Base-by-base conservation (phyloP, 2,329 filamentous ascomycete genomes). In the Ophiostoma ulmi region DNA sequence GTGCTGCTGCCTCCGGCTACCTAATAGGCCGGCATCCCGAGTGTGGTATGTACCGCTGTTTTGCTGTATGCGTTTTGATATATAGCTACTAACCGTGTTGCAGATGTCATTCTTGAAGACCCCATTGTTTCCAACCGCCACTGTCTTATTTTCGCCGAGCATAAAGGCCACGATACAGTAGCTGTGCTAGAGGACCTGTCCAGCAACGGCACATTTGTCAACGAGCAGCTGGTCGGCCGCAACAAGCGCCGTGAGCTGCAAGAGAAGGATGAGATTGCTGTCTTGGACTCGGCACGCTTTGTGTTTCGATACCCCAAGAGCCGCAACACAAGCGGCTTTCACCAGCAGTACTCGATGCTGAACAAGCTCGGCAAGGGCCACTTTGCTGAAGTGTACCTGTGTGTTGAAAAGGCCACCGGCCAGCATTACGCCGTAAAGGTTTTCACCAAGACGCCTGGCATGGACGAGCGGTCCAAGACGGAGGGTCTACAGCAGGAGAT, bases 201-300 rank as follows among this genome's bases (percentile, higher is more conserved):
- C 7, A 95, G 90, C 77, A 99, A 99, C 78, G 95, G 95, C 68
- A 99, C 96, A 0, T 99, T 94, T 78, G 90, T 99, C 75, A 98
- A 98, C 77, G 93, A 97, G 76, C 90, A 90, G 20, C 86, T 97
- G 39, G 88, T 99, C 35, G 95, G 95, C 35, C 90, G 94, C 69
- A 99, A 99, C 79, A 93, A 97, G 79, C 87, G 93, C 70, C 88
- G 94, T 72, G 93, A 97, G 78, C 84, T 99, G 38, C 85, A 93
- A 75, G 93, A 98, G 75, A 89, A 91, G 52, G 95, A 99, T 75
- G 94, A 98, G 79, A 91, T 99, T 68, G 91, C 91, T 7, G 89
- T 99, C 41, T 85, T 97, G 67, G 89, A 93, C 76, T 90, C 92
- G 77, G 92, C 92, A 10, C 88, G 92, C 31, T 99, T 96, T 80